Evolutionary conservation across 2,329 filamentous ascomycete genomes (phyloP).

Genomic region (Colletotrichum sp.): DNA sequence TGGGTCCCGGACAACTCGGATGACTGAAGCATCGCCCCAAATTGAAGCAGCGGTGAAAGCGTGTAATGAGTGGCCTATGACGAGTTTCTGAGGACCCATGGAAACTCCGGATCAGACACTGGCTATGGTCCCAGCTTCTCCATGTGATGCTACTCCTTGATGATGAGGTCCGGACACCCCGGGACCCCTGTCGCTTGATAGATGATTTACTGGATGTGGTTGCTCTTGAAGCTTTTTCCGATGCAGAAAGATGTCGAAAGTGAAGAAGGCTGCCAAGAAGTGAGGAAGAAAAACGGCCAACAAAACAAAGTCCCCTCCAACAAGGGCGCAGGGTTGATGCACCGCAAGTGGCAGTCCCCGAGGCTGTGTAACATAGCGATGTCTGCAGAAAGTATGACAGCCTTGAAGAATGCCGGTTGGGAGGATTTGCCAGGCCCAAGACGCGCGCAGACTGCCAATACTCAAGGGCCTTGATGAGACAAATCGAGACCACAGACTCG

Average conservation of each 20-base stretch:
- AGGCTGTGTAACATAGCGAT: neutral
- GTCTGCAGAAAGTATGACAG: neutral
- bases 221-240: neutral
- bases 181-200: neutral
- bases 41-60: slow-evolving; percentile 15
- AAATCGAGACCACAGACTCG: neutral
- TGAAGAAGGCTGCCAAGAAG: neutral
- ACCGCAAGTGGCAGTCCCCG: neutral
- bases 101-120: neutral
- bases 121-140: neutral
- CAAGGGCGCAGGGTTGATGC: neutral
- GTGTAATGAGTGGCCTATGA: neutral
- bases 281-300: neutral
- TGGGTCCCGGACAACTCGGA: neutral
- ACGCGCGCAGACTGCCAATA: neutral
- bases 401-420: slow-evolving; percentile 5
- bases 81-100: neutral
- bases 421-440: neutral
- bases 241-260: neutral
- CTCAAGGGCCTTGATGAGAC: neutral
- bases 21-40: neutral
- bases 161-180: neutral
- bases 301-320: neutral
- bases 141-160: neutral
- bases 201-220: neutral